Conservation (phyloP, 2,329 filamentous ascomycete species). For the Aspergillus sclerotialis region DNA sequence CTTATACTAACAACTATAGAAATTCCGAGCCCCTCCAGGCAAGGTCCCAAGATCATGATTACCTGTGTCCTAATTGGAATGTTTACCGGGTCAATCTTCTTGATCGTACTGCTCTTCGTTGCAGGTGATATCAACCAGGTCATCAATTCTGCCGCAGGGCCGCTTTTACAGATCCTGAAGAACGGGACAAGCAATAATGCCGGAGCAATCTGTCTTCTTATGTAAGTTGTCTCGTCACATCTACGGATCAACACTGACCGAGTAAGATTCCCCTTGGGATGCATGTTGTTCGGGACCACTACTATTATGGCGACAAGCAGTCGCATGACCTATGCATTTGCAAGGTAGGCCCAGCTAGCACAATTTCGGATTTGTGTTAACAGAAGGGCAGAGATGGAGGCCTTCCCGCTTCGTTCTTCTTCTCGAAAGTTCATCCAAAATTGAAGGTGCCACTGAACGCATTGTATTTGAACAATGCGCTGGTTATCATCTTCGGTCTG, state of each 20-base stretch:
- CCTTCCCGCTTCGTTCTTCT: conserved; percentile 54
- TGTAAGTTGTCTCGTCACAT: conserved; percentile 28
- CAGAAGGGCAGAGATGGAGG: conserved; percentile 51
- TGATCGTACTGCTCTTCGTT: conserved; percentile 57
- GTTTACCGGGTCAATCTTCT: conserved; percentile 55
- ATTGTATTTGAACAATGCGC: conserved; percentile 51
- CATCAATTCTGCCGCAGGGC: conserved; percentile 49
- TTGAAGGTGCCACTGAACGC: conserved; percentile 62
- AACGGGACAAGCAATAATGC: conserved; percentile 56
- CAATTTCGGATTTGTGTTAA: conserved; percentile 1
- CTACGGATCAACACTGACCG: conserved; percentile 7
- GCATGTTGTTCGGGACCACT: conserved; percentile 24
- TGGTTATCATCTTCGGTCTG: conserved; percentile 61
- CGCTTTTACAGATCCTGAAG: conserved; percentile 55
- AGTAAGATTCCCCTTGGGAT: conserved; percentile 24
- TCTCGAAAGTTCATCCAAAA: conserved; percentile 54
- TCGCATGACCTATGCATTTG: conserved; percentile 29
- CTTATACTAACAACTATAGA: conserved; percentile 17
- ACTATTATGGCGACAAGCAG: conserved; percentile 30
- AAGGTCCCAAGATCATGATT: conserved; percentile 60
- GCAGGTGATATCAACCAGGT: conserved; percentile 51
- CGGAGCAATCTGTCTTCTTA: conserved; percentile 57
- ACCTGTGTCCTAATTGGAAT: conserved; percentile 57
- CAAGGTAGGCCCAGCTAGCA: conserved; percentile 13
- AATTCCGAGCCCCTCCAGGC: conserved; percentile 37